A percentile compares a stretch with the other conserved stretches of the same genome.
These are phyloP conservation scores for Tetrapisispora pingtungensis DNA, from an alignment of 805 yeast genomes.

Conservation along the genomic window DNA sequence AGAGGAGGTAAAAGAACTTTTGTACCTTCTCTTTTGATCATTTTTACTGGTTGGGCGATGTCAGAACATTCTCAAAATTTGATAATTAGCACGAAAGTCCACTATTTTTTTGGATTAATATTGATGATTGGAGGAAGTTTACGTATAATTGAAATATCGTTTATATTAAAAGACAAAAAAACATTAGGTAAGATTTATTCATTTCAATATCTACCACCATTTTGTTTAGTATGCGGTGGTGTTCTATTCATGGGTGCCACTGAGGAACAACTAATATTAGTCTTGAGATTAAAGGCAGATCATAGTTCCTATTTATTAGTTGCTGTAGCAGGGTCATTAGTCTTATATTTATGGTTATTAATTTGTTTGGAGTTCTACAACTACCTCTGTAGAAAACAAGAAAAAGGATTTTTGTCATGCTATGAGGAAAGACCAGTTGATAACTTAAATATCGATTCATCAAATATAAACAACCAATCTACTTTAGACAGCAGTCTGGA, in stretches of 20 bases:
- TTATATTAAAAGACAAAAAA: conserved; percentile 57
- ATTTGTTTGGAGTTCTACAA: conserved; percentile 51
- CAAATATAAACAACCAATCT: neutral
- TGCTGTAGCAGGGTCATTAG: conserved; percentile 60
- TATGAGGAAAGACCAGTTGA: neutral
- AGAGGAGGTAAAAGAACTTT: conserved; percentile 59
- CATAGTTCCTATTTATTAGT: conserved; percentile 75
- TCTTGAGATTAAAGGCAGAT: conserved; percentile 68
- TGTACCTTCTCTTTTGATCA: conserved; percentile 71
- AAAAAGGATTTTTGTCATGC: conserved; percentile 9
- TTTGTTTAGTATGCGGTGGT: conserved; percentile 70
- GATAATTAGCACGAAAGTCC: conserved; percentile 75
- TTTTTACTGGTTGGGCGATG: conserved; percentile 93
- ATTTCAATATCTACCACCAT: conserved; percentile 82
- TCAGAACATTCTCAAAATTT: conserved; percentile 74
- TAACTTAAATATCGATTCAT: neutral
- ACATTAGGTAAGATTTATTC: conserved; percentile 42
- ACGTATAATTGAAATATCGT: conserved; percentile 70
- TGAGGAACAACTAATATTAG: conserved; percentile 73
- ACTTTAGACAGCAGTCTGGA: conserved; percentile 1
- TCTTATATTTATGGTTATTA: conserved; percentile 58
- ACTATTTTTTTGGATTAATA: conserved; percentile 73
- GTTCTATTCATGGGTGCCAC: conserved; percentile 83
- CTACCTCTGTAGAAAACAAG: conserved; percentile 21
- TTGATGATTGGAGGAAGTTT: conserved; percentile 69